Conservation (phyloP, 768 basidiomycete genomes). For the Termitomyces sp. region DNA sequence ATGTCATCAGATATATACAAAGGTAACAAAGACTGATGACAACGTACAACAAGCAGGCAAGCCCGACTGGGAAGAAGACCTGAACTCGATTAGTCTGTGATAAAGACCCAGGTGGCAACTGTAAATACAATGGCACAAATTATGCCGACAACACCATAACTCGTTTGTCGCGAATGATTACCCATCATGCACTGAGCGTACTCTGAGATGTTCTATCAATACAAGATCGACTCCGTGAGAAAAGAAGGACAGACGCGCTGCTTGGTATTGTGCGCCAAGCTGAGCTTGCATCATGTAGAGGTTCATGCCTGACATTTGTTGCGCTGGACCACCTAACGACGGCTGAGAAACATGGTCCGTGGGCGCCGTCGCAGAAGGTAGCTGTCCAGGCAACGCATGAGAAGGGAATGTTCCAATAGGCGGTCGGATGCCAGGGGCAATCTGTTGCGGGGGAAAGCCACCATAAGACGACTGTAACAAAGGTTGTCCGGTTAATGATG, state of each 20-base stretch:
- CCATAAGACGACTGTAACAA: background rate
- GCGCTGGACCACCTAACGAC: background rate
- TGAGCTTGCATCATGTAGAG: conserved; percentile 1
- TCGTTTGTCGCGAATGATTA: conserved; percentile 17
- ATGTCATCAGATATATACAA: background rate
- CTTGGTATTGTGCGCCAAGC: conserved; percentile 9
- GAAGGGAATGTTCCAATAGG: background rate
- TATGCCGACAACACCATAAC: conserved; percentile 19
- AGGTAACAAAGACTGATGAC: background rate
- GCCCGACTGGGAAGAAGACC: conserved; percentile 20
- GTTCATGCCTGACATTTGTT: background rate
- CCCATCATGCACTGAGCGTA: conserved; percentile 17
- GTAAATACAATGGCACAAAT: conserved; percentile 18
- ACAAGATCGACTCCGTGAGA: background rate
- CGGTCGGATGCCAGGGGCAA: background rate
- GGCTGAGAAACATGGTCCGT: background rate
- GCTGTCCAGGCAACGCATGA: background rate
- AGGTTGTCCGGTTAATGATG: background rate
- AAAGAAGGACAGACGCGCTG: conserved; percentile 8
- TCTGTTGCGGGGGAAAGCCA: background rate
- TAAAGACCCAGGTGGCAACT: background rate
- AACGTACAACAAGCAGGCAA: conserved; percentile 17
- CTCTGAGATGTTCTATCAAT: conserved; percentile 7
- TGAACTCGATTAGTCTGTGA: background rate
- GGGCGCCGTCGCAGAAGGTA: background rate